phyloP scores from a whole-genome alignment of 2,329 filamentous ascomycete species.

The Apiospora malaysiana region DNA sequence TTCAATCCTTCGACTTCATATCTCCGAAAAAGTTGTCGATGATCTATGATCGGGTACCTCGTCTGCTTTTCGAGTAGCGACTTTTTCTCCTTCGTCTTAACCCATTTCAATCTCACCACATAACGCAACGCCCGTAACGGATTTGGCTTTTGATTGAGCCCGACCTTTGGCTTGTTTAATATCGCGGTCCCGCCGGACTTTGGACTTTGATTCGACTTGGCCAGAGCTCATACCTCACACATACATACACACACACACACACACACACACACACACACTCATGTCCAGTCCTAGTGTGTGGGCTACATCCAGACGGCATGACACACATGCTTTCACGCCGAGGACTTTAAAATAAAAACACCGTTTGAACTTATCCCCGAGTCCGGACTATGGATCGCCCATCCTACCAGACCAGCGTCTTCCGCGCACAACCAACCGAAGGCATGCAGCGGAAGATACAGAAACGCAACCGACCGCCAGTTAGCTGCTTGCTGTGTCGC shows the following conservation, averaged over 20 bases:
- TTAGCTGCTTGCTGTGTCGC: constrained; percentile 43
- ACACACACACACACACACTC: background rate
- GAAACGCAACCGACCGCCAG: constrained; percentile 44
- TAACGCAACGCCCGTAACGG: background rate
- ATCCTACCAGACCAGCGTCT: constrained; percentile 43
- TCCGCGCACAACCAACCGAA: constrained; percentile 43
- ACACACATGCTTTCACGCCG: constrained; percentile 13
- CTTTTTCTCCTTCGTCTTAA: background rate
- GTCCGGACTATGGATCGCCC: constrained; percentile 37
- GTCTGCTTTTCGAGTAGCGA: constrained; percentile 1
- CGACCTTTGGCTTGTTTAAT: background rate
- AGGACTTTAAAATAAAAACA: constrained; percentile 19
- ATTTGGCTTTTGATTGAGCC: background rate
- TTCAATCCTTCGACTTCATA: constrained; percentile 9
- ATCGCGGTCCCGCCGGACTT: constrained; percentile 13
- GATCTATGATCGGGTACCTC: background rate
- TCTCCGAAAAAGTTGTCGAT: constrained; percentile 4
- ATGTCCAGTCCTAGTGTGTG: constrained; percentile 18
- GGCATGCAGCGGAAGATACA: constrained; percentile 44
- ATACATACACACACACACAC: no score
- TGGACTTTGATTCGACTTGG: constrained; percentile 3
- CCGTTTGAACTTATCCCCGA: constrained; percentile 33
- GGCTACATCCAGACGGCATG: constrained; percentile 19
- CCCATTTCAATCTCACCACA: background rate
- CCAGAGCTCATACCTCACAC: background rate